Evolutionary conservation across 2,329 filamentous ascomycete species (phyloP).

Genomic region (Pyrenophora teres): DNA sequence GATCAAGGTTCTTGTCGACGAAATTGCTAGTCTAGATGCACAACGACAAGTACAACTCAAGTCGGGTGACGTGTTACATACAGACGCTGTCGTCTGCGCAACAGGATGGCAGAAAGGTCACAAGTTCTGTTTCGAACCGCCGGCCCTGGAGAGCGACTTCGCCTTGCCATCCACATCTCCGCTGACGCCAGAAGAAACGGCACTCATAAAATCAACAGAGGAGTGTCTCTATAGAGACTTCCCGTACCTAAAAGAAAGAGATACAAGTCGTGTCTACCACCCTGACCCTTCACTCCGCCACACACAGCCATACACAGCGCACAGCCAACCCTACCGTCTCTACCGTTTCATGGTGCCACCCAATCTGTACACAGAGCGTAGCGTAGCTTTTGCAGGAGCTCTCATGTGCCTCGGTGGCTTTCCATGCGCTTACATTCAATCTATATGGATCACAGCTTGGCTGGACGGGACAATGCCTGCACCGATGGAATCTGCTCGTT

Average conservation of each 20-base stretch:
- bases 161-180: conserved; percentile 51
- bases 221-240: conserved; percentile 16
- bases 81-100: conserved; percentile 59
- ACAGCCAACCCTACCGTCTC: conserved; percentile 41
- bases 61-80: conserved; percentile 50
- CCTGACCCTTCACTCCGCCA: conserved; percentile 26
- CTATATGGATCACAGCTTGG: conserved; percentile 63
- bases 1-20: conserved; percentile 61
- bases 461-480: conserved; percentile 58
- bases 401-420: conserved; percentile 46
- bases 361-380: conserved; percentile 13
- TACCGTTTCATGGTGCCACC: conserved; percentile 52
- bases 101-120: conserved; percentile 63
- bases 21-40: conserved; percentile 56
- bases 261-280: conserved; percentile 22
- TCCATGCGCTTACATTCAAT: conserved; percentile 48
- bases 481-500: conserved; percentile 8
- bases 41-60: conserved; percentile 54
- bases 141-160: conserved; percentile 50
- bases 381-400: conserved; percentile 30
- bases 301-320: conserved; percentile 8
- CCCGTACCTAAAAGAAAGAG: conserved; percentile 25
- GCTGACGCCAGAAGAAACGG: conserved; percentile 41
- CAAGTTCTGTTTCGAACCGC: conserved; percentile 55
- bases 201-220: conserved; percentile 39